phyloP scores from a whole-genome alignment of 305 asterid genomes.

The Plantago coronopus region DNA sequence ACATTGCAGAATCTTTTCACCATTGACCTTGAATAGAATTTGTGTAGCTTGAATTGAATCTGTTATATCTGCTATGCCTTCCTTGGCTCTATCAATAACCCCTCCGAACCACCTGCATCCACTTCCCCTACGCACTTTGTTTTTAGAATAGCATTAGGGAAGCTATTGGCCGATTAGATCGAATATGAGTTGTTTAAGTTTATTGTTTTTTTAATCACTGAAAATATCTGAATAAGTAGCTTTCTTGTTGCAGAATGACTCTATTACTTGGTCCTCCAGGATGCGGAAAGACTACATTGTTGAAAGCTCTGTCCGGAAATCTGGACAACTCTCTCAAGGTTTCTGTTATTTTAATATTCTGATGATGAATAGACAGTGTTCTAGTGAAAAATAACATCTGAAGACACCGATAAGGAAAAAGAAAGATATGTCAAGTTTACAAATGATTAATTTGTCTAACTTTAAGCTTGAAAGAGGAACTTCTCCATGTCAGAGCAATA shows the following conservation, averaged over 20 bases:
- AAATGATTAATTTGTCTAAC: too few relatives aligned
- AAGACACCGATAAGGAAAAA: too few relatives aligned
- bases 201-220: conserved; percentile 8
- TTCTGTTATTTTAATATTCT: background rate
- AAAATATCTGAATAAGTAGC: conserved; percentile 17
- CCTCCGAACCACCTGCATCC: too few relatives aligned
- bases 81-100: too few relatives aligned
- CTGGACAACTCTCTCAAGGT: conserved; percentile 43
- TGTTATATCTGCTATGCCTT: background rate
- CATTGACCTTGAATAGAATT: background rate
- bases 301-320: conserved; percentile 78
- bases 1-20: conserved; percentile 6
- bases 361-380: background rate
- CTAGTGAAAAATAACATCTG: too few relatives aligned
- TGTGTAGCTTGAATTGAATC: too few relatives aligned
- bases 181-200: background rate
- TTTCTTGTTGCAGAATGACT: conserved; percentile 54
- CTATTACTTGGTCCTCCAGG: conserved; percentile 91
- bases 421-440: too few relatives aligned
- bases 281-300: conserved; percentile 75
- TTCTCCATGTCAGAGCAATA: too few relatives aligned
- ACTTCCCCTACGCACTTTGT: too few relatives aligned
- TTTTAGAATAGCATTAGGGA: too few relatives aligned
- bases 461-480: too few relatives aligned
- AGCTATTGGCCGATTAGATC: conserved; percentile 6